Base-by-base conservation (phyloP, 148 eudicot species). In the Agrostemma githago region DNA sequence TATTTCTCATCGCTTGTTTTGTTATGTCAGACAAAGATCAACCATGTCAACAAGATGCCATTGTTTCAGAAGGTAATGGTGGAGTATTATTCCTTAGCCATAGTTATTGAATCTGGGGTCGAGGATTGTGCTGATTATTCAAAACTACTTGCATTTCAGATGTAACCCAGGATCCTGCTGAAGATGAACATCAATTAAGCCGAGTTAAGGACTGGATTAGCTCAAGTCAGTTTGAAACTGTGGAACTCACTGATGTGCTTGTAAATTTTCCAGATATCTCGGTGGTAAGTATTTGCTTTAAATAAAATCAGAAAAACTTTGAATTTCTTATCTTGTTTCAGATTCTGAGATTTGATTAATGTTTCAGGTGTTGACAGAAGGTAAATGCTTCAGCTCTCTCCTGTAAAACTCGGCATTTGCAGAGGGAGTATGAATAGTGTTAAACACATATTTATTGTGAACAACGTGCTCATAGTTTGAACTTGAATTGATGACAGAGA, bases 321-420 rank as follows among this genome's bases (percentile, higher is more conserved):
- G 63, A 17, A 26, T 63, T 16, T 43, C 8, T 2, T 2, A 7
- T 26, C 11, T 12, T 46, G 42, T 26, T 42, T 60, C 48, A 66
- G 70, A 78, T 57, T 43, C 41, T 48, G 34, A 74, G 26, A 54
- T 73, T 53, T 34, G 26, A 40, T 68, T 21, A 8, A 51, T 53
- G n/a, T 76, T 83, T 85, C 98, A 95, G 98, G 89, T 88, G 20
- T 76, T 93, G 84, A 83, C 82, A 74, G 96, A 93, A 93, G 96
- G 97, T 92, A 87, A 8, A 61, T 76, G 70, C 62, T 61, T 70
- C 66, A 68, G 43, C 56, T 69, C 15, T 74, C 57, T 5, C 14
- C 19, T 78, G n/a, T 73, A 53, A 39, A 26, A 63, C 5, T 65
- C 3, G 44, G 19, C 66, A 21, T 61, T 53, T 34, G 21, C 66